Evolutionary conservation across 192 early-diverging fungal species (phyloP), one percentile per base, ranked within the genome.

Genomic region (Dispira parvispora): DNA sequence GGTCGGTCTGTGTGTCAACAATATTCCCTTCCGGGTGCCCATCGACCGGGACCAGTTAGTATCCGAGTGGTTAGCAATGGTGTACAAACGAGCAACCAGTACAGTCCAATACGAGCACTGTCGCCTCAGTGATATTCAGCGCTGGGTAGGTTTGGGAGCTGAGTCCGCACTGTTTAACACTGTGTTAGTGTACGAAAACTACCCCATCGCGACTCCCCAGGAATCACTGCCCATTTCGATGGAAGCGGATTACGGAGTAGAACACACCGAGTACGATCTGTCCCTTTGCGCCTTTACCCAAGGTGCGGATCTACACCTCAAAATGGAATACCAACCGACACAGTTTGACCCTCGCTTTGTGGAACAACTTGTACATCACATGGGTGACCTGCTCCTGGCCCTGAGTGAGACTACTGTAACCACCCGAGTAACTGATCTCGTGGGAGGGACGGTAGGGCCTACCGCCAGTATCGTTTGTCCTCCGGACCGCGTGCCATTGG

Each of bases 1-100:
- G 26, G 43, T 61, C n/a, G 58, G 58, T 6, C 13, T 21, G 13
- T 61, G 58, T 44, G 45, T 61, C 58, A 61, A 61, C 43, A 61
- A 38, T n/a, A 18, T 61, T 6, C 58, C 58, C 43, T 61, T 42
- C 58, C 38, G 18, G 18, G 58, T 44, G 8, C 43, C 12, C n/a
- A 0, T 61, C 18, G 42, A 14, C 58, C 8, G n/a, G 0, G 23
- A 43, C 43, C 28, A 38, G 3, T 23, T 44, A 0, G 42, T 61
- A 14, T 10, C 6, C 4, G 43, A 43, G 8, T 11, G 20, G 14
- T 44, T 61, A 11, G 18, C n/a, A 1, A n/a, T 11, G 38, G 18
- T 61, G 8, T 25, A 61, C 18, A 1, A 8, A 25, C 10, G 5
- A 16, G 23, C 43, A 0, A 44, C 26, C 18, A 16, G n/a, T 16